phyloP scores from a whole-genome alignment of 257 asterid species.

The Capsicum baccatum region DNA sequence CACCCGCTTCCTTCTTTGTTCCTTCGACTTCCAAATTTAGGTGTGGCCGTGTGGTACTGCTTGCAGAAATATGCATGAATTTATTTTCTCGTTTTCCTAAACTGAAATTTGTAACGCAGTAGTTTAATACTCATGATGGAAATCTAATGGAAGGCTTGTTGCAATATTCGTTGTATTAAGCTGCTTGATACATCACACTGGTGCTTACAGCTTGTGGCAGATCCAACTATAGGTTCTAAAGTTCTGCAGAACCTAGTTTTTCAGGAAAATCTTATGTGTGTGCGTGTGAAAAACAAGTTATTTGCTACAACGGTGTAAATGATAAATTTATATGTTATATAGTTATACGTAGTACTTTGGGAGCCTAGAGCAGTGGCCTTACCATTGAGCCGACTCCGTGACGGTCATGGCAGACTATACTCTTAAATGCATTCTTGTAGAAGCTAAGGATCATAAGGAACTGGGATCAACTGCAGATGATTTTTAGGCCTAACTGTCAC shows the following conservation, averaged over 20 bases:
- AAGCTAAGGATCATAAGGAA: not conserved
- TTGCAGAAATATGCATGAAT: not conserved
- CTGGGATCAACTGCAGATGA: conserved; percentile 20
- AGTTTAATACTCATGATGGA: not conserved
- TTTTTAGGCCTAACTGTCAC: conserved; percentile 23
- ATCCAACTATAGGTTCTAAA: not conserved
- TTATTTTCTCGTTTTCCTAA: not conserved
- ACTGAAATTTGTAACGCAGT: not conserved
- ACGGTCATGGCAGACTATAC: not conserved
- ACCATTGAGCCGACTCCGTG: not conserved
- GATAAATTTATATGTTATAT: not conserved
- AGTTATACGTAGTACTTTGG: not conserved
- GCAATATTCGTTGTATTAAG: not conserved
- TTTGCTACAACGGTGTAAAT: too few species aligned
- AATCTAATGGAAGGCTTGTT: not conserved
- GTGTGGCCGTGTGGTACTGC: not conserved
- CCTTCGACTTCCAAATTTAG: not conserved
- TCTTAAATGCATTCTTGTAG: not conserved
- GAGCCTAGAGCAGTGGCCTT: not conserved
- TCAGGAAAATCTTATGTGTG: too few species aligned
- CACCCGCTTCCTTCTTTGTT: not conserved
- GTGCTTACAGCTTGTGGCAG: not conserved
- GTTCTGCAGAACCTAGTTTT: not conserved
- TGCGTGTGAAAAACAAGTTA: too few species aligned
- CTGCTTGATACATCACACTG: not conserved